Conservation (phyloP, 2,329 filamentous ascomycete species). For the Scleromitrula shiraiana region DNA sequence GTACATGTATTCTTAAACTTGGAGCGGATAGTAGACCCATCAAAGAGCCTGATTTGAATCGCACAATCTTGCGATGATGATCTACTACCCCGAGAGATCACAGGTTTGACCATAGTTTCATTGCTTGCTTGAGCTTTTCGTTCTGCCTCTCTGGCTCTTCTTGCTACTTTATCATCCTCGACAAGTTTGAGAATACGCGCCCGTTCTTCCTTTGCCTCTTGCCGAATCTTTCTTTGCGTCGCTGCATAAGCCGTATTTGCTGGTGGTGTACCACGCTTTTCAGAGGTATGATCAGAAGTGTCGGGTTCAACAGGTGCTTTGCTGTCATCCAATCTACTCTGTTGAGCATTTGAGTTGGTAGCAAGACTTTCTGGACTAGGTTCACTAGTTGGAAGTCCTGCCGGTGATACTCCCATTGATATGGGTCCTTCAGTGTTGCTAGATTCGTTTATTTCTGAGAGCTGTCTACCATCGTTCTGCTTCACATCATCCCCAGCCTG, state of each 20-base stretch:
- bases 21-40: conserved; percentile 70
- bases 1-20: conserved; percentile 59
- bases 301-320: neutral
- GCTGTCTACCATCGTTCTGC: neutral
- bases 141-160: conserved; percentile 48
- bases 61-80: conserved; percentile 37
- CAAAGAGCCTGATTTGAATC: conserved; percentile 74
- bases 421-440: neutral
- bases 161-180: conserved; percentile 65
- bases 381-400: neutral
- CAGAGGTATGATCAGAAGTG: too few species aligned
- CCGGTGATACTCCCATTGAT: neutral
- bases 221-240: conserved; percentile 51
- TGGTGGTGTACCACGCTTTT: neutral
- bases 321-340: neutral
- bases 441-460: neutral
- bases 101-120: neutral
- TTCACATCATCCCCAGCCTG: neutral
- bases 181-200: conserved; percentile 66
- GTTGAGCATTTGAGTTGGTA: neutral
- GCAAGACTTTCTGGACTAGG: neutral
- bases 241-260: conserved; percentile 42
- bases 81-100: neutral
- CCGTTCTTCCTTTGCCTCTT: conserved; percentile 59
- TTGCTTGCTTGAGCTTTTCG: conserved; percentile 35